Evolutionary conservation across 2,329 filamentous ascomycete species (phyloP), one percentile per base, ranked within the genome.

Genomic region (Fusarium anthophilum): DNA sequence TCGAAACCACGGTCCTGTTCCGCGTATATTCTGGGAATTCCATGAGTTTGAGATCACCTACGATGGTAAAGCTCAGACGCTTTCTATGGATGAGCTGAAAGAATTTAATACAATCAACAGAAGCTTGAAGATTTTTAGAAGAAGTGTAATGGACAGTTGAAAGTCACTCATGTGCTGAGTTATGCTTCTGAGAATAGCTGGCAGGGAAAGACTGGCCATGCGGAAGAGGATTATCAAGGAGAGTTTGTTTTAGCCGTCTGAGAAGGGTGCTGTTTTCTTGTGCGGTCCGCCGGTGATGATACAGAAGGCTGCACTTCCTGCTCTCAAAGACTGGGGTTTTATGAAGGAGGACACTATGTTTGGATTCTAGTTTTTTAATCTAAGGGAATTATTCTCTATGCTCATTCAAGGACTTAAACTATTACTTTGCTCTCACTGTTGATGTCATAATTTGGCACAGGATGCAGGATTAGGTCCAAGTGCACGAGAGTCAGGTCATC

Each of bases 41-140:
- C 48, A 51, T 12, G 48, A 35, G 8, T 51, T 35, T 8, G 48
- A 51, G 22, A 51, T 24, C 4, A 8, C 17, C 0, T 51, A 32
- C 48, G 4, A 20, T 24, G 48, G 30, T n/a, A 20, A 51, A 24
- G 14, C 30, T n/a, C 8, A 35, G 22, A 20, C 8, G 2, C 30
- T 51, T 8, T 51, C 48, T 51, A 51, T 51, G 28, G 17, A 11
- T 20, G 17, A 51, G 3, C 30, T 51, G 22, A 51, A 51, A 51
- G 48, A 35, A n/a, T 35, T 51, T 24, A 22, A 51, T 24, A 24
- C 11, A 1, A 35, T 24, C 48, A 51, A 51, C 2, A 82, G 9
- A 82, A 86, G 58, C 77, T 88, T n/a, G 82, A 85, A 3, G 67
- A 80, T 1, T 83, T 86, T 41, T 82, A 81, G 68, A 75, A 80